Base-by-base conservation (phyloP, 306 rosid species). In the Begonia masoniana region DNA sequence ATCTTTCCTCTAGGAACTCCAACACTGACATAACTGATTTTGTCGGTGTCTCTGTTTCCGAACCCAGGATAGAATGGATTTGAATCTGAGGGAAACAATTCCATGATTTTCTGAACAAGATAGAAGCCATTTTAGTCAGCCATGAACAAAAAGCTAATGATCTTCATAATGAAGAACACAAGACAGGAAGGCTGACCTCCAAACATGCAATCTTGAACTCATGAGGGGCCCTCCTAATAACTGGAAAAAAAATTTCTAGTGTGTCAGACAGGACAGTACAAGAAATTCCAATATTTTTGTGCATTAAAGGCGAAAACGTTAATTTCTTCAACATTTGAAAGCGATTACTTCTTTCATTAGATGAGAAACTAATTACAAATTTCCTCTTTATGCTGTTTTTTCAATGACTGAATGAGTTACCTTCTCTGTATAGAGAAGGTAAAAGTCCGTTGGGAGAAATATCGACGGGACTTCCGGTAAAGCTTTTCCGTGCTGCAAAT, bases 1-100 rank as follows among this genome's bases (percentile, higher is more conserved):
- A 92, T 83, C 68, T 92, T 92, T 59, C 99, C 99, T 56, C 52
- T 56, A 4, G 96, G 99, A 50, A 92, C 83, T 76, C 99, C 99
- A 66, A 86, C 96, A 64, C 74, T 86, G 41, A 81, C 80, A 76
- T 92, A 92, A 81, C 99, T 92, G 68, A 92, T 55, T 71, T 92
- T 96, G 60, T 92, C 99, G 6, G 96, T 86, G 60, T 86, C 83
- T 73, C 99, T 81, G 75, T 92, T 86, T 70, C 99, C 96, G 66
- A 92, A 92, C 53, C 99, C 99, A 68, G 99, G 95, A 66, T 92
- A 92, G 79, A 92, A 92, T 2, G 99, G 99, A 71, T 76, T 79
- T 86, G 77, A 68, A 62, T 86, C 96, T 45, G 87, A 47, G 62
- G 99, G 99, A 70, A 92, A 92, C 57, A 86, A 76, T 9, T 79